Base-by-base conservation (phyloP, 495 filamentous ascomycete species). In the Oidiodendron maius region DNA sequence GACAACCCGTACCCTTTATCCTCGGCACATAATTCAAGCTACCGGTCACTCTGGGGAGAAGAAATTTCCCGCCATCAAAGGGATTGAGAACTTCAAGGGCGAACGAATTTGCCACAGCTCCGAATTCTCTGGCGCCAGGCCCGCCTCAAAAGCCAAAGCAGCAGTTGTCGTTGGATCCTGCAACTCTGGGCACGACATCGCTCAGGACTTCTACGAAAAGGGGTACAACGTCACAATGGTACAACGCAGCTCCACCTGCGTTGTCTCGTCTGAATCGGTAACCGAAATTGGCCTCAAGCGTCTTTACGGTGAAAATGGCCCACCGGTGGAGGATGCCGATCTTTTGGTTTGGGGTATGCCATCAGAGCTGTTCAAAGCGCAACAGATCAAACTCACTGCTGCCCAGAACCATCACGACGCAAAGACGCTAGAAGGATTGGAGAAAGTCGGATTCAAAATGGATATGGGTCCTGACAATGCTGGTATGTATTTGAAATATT, bases 121-220 rank as follows among this genome's bases (percentile, higher is more conserved):
- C n/a, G 75, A 86, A 23, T 86, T 86, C 58, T 60, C 70, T 0
- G 82, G 82, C 4, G 80, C 83, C 10, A 69, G 70, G 17, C 30
- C 64, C 6, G 45, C 69, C 25, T 63, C 67, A 1, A 61, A 63
- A 17, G 78, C 77, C 1, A 86, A 82, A 57, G 86, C 82, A 53
- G 87, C 78, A 1, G 64, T 91, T 15, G 77, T 95, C 0, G 73
- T 95, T 5, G 89, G 88, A 3, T 81, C 78, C 17, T 87, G 87
- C 64, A 91, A 89, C 61, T 88, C 84, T 1, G 80, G 74, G 9
- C 81, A 90, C 53, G 89, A 93, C 57, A 93, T 93, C 52, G 80
- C 83, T 20, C 86, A 91, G 57, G 83, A 91, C 55, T 93, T 72
- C 60, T 82, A 80, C 59, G 86, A 91, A 59, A 80, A 84, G 30